Percentiles rank a stretch among this genome's conserved stretches.
Conservation (phyloP, 2,329 filamentous ascomycete species). For the Colletotrichum sp. region DNA sequence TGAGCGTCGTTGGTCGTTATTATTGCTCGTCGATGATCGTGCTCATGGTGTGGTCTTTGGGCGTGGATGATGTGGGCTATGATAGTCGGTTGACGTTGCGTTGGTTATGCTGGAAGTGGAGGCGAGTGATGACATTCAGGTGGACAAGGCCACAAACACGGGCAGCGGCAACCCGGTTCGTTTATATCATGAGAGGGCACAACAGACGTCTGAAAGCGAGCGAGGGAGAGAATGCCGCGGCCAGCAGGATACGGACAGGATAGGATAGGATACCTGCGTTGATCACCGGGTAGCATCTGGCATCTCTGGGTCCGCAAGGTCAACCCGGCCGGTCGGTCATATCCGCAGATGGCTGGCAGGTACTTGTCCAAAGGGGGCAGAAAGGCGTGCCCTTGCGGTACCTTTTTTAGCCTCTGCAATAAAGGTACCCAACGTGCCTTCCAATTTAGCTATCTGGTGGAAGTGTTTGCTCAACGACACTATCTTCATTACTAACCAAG, state of each 20-base stretch:
- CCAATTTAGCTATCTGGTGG: neutral
- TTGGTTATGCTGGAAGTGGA: constrained; percentile 4
- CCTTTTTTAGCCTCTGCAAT: neutral
- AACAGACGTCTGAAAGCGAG: neutral
- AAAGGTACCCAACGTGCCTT: neutral
- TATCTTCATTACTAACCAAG: neutral
- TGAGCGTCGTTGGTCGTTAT: neutral
- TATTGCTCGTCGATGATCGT: neutral
- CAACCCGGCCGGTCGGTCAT: constrained; percentile 11
- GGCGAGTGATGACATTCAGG: neutral
- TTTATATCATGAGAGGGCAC: constrained; percentile 12
- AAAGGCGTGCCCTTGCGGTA: neutral
- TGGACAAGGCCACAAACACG: neutral
- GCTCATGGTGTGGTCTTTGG: neutral
- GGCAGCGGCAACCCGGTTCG: neutral
- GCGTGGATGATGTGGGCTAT: neutral
- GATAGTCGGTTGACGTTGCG: constrained; percentile 4
- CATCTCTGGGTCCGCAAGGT: neutral
- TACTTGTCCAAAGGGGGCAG: neutral
- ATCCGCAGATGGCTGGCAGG: neutral
- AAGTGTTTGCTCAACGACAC: neutral
- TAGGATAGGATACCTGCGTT: neutral
- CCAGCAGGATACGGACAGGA: neutral
- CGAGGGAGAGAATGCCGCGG: neutral
- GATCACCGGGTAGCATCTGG: neutral